Conservation (phyloP, 108 stramenopile genomes). For the Nannochloropsis salina region DNA sequence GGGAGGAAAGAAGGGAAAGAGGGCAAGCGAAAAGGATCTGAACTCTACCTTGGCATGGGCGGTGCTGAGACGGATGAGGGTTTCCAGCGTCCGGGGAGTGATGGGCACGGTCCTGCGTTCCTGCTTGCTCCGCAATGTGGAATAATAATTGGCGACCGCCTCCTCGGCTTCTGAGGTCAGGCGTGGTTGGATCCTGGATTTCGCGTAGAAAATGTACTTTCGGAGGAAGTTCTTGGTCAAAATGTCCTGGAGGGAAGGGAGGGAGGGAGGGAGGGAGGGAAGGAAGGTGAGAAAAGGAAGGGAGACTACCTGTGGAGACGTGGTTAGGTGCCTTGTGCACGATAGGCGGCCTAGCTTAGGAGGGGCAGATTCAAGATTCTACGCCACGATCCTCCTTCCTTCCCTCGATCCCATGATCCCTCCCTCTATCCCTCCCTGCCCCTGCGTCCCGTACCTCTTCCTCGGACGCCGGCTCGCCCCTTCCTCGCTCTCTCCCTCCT, state of each 20-base stretch:
- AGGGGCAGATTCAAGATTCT: no score
- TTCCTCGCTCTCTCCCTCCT: slow-evolving; percentile 9
- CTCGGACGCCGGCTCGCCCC: no score
- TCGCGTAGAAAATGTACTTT: slow-evolving; percentile 95
- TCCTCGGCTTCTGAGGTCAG: slow-evolving; percentile 87
- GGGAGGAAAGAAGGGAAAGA: neutral
- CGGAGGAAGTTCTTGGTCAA: slow-evolving; percentile 87
- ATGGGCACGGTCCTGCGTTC: slow-evolving; percentile 67
- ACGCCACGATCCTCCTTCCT: no score
- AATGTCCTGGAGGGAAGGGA: slow-evolving; percentile 53
- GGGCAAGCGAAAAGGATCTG: neutral
- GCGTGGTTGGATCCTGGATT: slow-evolving; percentile 75
- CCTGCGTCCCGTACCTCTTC: neutral
- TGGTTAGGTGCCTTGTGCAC: neutral
- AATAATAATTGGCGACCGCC: slow-evolving; percentile 86
- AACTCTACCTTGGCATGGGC: slow-evolving; percentile 88
- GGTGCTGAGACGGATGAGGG: slow-evolving; percentile 90
- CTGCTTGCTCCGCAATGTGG: slow-evolving; percentile 85
- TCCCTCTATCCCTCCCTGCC: neutral
- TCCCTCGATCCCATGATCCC: neutral
- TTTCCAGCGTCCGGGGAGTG: slow-evolving; percentile 95
- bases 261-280: neutral
- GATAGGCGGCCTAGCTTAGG: no score
- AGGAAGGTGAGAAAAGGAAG: neutral
- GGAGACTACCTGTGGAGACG: neutral